phyloP scores from a whole-genome alignment of 495 filamentous ascomycete genomes.

The Tetracladium setigerum region DNA sequence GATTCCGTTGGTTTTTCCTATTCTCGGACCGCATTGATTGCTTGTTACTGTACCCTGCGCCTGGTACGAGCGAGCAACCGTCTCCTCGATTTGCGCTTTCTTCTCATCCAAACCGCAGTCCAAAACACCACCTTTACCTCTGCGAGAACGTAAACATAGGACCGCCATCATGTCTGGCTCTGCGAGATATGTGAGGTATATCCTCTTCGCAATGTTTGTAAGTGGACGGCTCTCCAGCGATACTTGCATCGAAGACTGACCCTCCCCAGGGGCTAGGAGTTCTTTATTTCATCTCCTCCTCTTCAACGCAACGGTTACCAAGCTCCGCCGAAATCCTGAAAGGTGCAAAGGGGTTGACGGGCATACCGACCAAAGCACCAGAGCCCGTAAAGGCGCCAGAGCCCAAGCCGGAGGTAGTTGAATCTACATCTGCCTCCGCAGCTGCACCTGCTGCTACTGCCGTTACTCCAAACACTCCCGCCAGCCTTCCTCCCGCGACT shows the following conservation, averaged over 20 bases:
- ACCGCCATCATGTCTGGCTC: constrained; percentile 59
- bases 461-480: constrained; percentile 14
- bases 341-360: constrained; percentile 10
- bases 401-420: too few relatives aligned
- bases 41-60: background rate
- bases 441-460: constrained; percentile 9
- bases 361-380: constrained; percentile 10
- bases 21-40: background rate
- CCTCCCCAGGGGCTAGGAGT: constrained; percentile 55
- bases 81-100: background rate
- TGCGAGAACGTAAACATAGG: background rate
- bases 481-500: constrained; percentile 40
- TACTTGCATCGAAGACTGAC: constrained; percentile 1
- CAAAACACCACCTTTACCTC: background rate
- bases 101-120: background rate
- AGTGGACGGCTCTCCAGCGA: constrained; percentile 22
- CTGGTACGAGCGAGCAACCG: background rate
- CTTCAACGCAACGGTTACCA: constrained; percentile 33
- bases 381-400: constrained; percentile 13
- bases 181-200: constrained; percentile 75
- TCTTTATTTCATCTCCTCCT: constrained; percentile 74
- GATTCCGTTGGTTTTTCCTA: background rate
- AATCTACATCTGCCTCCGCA: constrained; percentile 7
- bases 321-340: constrained; percentile 18
- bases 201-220: constrained; percentile 82